Evolutionary conservation across 176 grass and related monocot species (phyloP).

Genomic region (Cymbopogon citratus): DNA sequence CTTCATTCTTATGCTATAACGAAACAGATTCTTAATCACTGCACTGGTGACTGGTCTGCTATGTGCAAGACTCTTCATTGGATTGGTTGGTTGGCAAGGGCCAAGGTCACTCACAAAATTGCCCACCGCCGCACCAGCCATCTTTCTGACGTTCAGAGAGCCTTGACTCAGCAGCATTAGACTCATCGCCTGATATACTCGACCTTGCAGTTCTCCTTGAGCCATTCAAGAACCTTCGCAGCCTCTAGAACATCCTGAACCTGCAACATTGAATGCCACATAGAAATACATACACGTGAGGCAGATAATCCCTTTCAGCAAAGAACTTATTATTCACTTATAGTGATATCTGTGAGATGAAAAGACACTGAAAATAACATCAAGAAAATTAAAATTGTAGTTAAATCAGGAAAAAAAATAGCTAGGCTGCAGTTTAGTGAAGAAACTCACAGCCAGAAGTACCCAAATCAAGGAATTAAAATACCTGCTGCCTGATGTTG

Average conservation of each 20-base stretch:
- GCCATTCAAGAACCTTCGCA: constrained; percentile 89
- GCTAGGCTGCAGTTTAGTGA: too few relatives aligned
- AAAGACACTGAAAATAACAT: background rate
- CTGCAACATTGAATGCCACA: constrained; percentile 25
- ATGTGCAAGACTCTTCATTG: background rate
- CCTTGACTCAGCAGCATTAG: background rate
- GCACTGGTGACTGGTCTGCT: background rate
- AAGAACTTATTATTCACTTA: background rate
- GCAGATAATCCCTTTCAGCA: background rate
- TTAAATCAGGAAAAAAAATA: too few relatives aligned
- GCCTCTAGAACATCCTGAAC: constrained; percentile 78
- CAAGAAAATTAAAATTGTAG: background rate
- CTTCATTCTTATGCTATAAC: background rate
- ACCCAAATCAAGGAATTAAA: too few relatives aligned
- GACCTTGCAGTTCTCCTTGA: constrained; percentile 72
- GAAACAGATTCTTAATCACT: constrained; percentile 3
- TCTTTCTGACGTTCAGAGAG: background rate
- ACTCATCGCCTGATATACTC: constrained; percentile 53
- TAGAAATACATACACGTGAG: background rate
- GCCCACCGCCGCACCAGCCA: background rate
- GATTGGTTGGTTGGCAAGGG: background rate
- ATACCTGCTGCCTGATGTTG: too few relatives aligned
- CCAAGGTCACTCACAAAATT: background rate
- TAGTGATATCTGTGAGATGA: background rate
- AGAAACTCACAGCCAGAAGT: too few relatives aligned